Evolutionary conservation across 2,329 filamentous ascomycete species (phyloP).

Genomic region (Calycina marina): DNA sequence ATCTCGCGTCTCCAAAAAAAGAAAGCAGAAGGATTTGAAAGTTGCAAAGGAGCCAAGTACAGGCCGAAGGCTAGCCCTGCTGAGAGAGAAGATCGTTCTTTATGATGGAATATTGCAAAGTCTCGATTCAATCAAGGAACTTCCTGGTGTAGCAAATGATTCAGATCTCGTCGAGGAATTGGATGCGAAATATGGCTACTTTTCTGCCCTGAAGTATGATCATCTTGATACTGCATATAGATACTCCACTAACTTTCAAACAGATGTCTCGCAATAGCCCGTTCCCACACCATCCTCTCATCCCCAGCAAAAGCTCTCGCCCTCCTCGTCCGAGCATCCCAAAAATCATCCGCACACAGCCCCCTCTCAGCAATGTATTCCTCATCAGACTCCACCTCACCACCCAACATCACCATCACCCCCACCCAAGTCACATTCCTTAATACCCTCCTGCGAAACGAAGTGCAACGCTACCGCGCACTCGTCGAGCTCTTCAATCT

Average conservation of each 20-base stretch:
- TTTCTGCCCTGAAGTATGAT: slow-evolving; percentile 69
- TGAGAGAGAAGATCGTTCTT: slow-evolving; percentile 76
- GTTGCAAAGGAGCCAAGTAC: slow-evolving; percentile 45
- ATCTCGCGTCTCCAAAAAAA: slow-evolving; percentile 28
- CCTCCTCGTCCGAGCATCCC: slow-evolving; percentile 58
- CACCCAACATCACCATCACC: slow-evolving; percentile 56
- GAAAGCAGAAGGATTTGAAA: slow-evolving; percentile 38
- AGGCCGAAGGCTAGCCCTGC: slow-evolving; percentile 60
- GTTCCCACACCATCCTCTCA: slow-evolving; percentile 64
- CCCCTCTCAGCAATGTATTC: slow-evolving; percentile 27
- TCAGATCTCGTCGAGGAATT: slow-evolving; percentile 60
- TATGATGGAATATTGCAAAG: slow-evolving; percentile 89
- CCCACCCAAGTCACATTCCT: slow-evolving; percentile 43
- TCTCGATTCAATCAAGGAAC: slow-evolving; percentile 74
- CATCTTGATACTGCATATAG: neutral
- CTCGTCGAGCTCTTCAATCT: slow-evolving; percentile 70
- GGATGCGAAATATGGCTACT: slow-evolving; percentile 68
- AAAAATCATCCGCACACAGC: slow-evolving; percentile 40
- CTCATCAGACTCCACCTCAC: slow-evolving; percentile 27
- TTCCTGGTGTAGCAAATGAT: slow-evolving; percentile 82
- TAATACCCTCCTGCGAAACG: slow-evolving; percentile 45
- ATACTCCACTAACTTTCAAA: slow-evolving; percentile 3
- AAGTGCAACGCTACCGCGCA: slow-evolving; percentile 70
- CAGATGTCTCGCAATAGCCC: slow-evolving; percentile 70
- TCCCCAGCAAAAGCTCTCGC: slow-evolving; percentile 71